These are phyloP conservation scores for Liriodendron chinense DNA, from an alignment of 164 flowering plant genomes.

Conservation along the genomic window DNA sequence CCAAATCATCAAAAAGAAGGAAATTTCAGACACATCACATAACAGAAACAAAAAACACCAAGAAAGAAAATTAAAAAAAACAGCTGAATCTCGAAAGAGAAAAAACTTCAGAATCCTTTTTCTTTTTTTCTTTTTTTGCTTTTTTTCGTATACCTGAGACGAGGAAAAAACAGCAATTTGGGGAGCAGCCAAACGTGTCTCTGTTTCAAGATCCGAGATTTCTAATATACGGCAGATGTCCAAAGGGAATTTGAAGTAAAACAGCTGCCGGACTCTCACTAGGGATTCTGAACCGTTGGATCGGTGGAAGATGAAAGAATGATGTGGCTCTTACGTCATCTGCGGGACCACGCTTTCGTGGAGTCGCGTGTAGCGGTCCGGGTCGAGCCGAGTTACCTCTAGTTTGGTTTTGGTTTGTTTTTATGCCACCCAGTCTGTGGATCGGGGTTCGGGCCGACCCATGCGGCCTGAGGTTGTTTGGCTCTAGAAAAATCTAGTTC, in stretches of 20 bases:
- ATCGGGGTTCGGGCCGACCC: too few relatives aligned
- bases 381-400: too few relatives aligned
- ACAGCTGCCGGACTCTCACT: background rate
- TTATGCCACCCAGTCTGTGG: too few relatives aligned
- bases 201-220: background rate
- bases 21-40: background rate
- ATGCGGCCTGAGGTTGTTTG: too few relatives aligned
- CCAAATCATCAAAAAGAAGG: background rate
- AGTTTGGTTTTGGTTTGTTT: too few relatives aligned
- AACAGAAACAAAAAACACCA: background rate
- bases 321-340: background rate
- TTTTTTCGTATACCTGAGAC: background rate
- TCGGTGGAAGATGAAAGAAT: background rate
- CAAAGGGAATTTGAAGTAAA: background rate
- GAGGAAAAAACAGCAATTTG: background rate
- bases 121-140: background rate
- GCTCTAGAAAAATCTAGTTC: too few relatives aligned
- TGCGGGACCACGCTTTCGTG: background rate
- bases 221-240: background rate
- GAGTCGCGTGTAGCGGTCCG: too few relatives aligned
- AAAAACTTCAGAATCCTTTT: background rate
- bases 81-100: background rate
- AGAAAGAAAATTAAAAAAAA: background rate
- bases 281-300: background rate
- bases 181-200: background rate